Evolutionary conservation across 805 yeast species (phyloP).

Genomic region (Kuraishia floccosa): DNA sequence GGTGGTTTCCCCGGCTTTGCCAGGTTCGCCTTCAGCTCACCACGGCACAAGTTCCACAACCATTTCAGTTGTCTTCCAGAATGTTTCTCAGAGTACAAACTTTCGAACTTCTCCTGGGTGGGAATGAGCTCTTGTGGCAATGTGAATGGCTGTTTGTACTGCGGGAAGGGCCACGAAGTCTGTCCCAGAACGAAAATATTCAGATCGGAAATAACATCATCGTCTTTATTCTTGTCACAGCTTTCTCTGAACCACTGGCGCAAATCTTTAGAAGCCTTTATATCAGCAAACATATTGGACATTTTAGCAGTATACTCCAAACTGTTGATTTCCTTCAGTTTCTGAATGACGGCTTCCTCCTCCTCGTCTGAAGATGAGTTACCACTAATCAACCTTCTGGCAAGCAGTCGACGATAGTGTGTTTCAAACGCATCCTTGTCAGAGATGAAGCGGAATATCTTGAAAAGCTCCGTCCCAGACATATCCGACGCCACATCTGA

Average conservation of each 20-base stretch:
- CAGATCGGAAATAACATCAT: conserved; percentile 33
- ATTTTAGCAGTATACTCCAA: conserved; percentile 89
- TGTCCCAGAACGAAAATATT: conserved; percentile 75
- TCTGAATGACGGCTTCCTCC: conserved; percentile 77
- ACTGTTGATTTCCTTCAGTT: conserved; percentile 81
- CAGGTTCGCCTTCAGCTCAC: conserved; percentile 81
- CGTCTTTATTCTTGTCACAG: conserved; percentile 22
- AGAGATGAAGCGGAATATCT: conserved; percentile 74
- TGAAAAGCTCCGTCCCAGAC: conserved; percentile 78
- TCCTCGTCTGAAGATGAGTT: conserved; percentile 76
- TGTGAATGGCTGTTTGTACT: conserved; percentile 33
- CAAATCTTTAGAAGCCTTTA: conserved; percentile 72
- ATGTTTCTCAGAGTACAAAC: conserved; percentile 64
- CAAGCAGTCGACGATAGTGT: conserved; percentile 79
- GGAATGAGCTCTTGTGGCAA: conserved; percentile 60
- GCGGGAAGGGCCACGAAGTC: conserved; percentile 76
- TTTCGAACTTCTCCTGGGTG: conserved; percentile 56
- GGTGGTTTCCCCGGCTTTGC: conserved; percentile 76
- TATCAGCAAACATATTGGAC: conserved; percentile 93
- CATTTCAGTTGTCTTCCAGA: conserved; percentile 84
- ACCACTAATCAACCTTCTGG: conserved; percentile 81
- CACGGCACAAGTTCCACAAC: conserved; percentile 93
- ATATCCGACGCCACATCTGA: conserved; percentile 42
- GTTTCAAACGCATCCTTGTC: conserved; percentile 95
- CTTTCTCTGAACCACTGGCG: conserved; percentile 43